Base-by-base conservation (phyloP, 148 eudicot genomes). In the Arctostaphylos glauca region DNA sequence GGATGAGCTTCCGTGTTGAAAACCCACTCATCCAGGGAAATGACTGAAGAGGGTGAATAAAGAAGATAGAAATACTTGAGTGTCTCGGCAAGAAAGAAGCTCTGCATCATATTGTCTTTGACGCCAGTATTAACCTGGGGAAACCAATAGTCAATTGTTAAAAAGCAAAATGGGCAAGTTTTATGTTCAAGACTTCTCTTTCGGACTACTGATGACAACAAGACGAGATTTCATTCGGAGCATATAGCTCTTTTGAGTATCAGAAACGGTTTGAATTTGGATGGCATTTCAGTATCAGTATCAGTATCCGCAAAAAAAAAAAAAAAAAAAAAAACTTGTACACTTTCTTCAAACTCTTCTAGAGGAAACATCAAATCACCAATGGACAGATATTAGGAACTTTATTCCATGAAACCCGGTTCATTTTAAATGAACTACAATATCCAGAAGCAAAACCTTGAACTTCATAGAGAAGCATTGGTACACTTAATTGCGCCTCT, bases 1-100 rank as follows among this genome's bases (percentile, higher is more conserved):
- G 98, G 98, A 88, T 94, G 98, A 52, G 98, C 98, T 84, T 94
- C 98, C 2, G 98, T 94, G 87, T 94, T 94, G 85, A 93, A 94
- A 66, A 94, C 98, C 98, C 98, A 94, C 87, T 93, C 92, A 48
- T 94, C 93, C 38, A 94, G 82, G 8, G 96, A 44, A 56, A 94
- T 91, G 62, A 93, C 93, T n/a, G 94, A 88, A 74, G 96, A 56
- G 16, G 96, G 98, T 80, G 98, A 91, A 80, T 90, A 94, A 38
- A 94, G 93, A 81, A 94, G 98, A 86, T 94, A 94, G 14, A 94
- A 86, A 82, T 93, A 93, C 81, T 94, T 94, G 10, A 94, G 91
- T 62, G 98, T 94, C 86, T 94, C 98, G 10, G 98, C 96, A 49
- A 94, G 92, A 84, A 94, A 94, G 88, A 94, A 94, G 90, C 98